phyloP scores from a whole-genome alignment of 1,139 yeast species.

The Casaregolazyma lundiana region DNA sequence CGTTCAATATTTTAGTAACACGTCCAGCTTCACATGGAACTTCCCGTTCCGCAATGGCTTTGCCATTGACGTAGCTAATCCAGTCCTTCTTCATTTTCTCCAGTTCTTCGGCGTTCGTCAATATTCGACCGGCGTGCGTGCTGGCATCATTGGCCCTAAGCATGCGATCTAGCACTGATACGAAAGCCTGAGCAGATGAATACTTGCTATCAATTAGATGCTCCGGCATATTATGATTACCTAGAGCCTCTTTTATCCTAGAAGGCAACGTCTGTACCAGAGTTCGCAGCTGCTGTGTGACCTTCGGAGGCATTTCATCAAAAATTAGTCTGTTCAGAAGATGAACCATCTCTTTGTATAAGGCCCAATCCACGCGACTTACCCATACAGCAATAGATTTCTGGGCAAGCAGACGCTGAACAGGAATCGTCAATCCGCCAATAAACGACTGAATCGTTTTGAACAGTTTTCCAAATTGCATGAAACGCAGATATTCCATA shows the following conservation, averaged over 20 bases:
- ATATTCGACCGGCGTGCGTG: slow-evolving; percentile 48
- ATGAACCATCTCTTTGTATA: slow-evolving; percentile 56
- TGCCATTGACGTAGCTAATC: slow-evolving; percentile 48
- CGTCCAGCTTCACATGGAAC: slow-evolving; percentile 46
- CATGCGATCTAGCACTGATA: slow-evolving; percentile 52
- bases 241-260: slow-evolving; percentile 21
- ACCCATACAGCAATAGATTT: slow-evolving; percentile 60
- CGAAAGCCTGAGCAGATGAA: slow-evolving; percentile 53
- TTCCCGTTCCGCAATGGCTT: slow-evolving; percentile 49
- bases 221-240: slow-evolving; percentile 46
- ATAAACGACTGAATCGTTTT: slow-evolving; percentile 52
- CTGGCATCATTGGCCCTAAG: slow-evolving; percentile 60
- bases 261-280: slow-evolving; percentile 31
- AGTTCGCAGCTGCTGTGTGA: slow-evolving; percentile 38
- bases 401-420: slow-evolving; percentile 52
- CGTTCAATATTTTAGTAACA: slow-evolving; percentile 41
- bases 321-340: slow-evolving; percentile 64
- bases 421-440: slow-evolving; percentile 60
- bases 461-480: slow-evolving; percentile 61
- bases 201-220: slow-evolving; percentile 50
- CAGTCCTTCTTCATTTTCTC: slow-evolving; percentile 57
- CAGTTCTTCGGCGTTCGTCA: slow-evolving; percentile 45
- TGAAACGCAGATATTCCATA: slow-evolving; percentile 61
- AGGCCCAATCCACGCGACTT: slow-evolving; percentile 55
- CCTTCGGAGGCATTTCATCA: slow-evolving; percentile 56